Evolutionary conservation across 225 moss, liverwort and hornwort species (phyloP).

Genomic region (Straminergon stramineum): DNA sequence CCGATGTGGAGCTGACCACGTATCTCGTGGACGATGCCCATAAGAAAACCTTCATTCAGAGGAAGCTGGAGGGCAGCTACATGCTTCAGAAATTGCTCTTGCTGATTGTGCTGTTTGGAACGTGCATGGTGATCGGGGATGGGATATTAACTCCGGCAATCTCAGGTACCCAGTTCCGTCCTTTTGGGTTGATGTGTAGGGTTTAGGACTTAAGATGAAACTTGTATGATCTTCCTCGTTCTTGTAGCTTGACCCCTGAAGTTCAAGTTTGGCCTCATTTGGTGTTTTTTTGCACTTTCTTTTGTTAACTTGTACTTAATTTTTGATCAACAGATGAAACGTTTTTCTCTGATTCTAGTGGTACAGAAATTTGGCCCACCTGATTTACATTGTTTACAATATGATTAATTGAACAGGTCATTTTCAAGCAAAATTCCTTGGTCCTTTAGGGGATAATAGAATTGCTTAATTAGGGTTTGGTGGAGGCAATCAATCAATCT

Average conservation of each 20-base stretch:
- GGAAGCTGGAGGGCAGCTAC: conserved; percentile 56
- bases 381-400: neutral
- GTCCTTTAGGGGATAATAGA: neutral
- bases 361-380: neutral
- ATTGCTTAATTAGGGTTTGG: neutral
- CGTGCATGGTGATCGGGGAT: conserved; percentile 98
- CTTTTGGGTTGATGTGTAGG: neutral
- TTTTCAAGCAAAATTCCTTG: neutral
- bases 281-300: neutral
- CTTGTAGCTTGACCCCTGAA: neutral
- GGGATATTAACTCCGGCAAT: conserved; percentile 94
- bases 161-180: conserved; percentile 45
- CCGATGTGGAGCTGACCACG: conserved; percentile 76
- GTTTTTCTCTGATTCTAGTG: neutral
- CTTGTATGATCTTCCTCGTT: neutral
- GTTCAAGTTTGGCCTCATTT: too few relatives aligned
- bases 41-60: conserved; percentile 30
- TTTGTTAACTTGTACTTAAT: too few relatives aligned
- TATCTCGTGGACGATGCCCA: conserved; percentile 30
- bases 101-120: conserved; percentile 67
- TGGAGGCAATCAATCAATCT: neutral
- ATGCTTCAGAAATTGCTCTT: conserved; percentile 60
- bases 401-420: neutral
- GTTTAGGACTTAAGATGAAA: neutral
- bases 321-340: neutral